Base-by-base conservation (phyloP, 176 grass and related monocot genomes). In the Carex scoparia region DNA sequence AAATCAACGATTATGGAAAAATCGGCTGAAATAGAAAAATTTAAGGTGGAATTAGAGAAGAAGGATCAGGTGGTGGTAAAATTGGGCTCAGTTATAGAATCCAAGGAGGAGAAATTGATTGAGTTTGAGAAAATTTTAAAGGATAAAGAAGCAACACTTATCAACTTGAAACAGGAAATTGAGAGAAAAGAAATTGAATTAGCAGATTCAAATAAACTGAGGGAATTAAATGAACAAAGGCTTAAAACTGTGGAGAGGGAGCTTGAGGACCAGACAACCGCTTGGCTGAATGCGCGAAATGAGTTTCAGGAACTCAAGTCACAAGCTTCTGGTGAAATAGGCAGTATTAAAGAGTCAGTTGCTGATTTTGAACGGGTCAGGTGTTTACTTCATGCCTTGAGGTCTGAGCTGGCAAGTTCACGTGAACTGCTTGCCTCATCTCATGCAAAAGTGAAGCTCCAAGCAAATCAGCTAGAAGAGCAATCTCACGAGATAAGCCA, bases 341-440 rank as follows among this genome's bases (percentile, higher is more conserved):
- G 83, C 84, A 82, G 84, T 85, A 90, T 91, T 53, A 86, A 89
- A 58, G 87, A 85, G 62, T 87, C 83, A 55, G 75, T 72, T 32
- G 57, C 57, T 80, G 92, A 91, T 56, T 92, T 94, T 63, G 87
- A 89, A 88, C 87, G 87, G 35, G 90, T 97, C 49, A 92, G 87
- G 51, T 97, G 72, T 89, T 84, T 97, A 51, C 87, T 92, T n/a
- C 80, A 86, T 85, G 87, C 46, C 84, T 87, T 97, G 66, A 88
- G 92, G n/a, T 86, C 87, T 77, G 92, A 94, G 87, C 74, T 97
- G 65, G 82, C 89, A 31, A 54, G 76, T 92, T 92, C 94, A 69
- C 87, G 86, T 84, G 94, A 97, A 85, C 86, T 85, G 62, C 90
- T 94, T 76, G 30, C 88, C 59, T 92, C 86, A 54, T 94, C 92